phyloP scores from a whole-genome alignment of 1,284 basidiomycete genomes.

The Moesziomyces sp. region DNA sequence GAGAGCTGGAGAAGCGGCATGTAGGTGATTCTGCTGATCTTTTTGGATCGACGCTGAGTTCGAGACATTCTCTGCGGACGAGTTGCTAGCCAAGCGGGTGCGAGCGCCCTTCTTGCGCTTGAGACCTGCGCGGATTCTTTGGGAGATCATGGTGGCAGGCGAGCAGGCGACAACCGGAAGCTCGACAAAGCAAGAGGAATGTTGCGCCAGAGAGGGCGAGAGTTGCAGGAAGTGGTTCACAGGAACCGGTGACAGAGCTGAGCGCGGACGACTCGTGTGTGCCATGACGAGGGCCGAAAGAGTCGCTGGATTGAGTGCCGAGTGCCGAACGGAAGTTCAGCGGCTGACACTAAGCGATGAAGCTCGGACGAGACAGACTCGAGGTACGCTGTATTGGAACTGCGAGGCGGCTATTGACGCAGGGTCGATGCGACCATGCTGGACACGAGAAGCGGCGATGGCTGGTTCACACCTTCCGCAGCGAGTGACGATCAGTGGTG shows the following conservation, averaged over 20 bases:
- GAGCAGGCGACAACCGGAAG: slow-evolving; percentile 15
- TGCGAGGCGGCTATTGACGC: not conserved
- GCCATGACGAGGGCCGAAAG: slow-evolving; percentile 23
- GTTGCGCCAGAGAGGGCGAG: slow-evolving; percentile 19
- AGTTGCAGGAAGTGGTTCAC: slow-evolving; percentile 11
- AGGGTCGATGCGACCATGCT: not conserved
- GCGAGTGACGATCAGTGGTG: too few species aligned
- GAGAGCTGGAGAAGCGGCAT: not conserved
- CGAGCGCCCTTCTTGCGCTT: slow-evolving; percentile 44
- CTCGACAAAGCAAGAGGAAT: slow-evolving; percentile 23
- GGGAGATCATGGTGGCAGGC: slow-evolving; percentile 18
- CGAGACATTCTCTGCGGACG: slow-evolving; percentile 1
- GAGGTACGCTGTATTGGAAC: not conserved
- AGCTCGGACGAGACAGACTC: too few species aligned
- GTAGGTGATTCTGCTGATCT: not conserved
- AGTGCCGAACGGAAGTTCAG: too few species aligned
- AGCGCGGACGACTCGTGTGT: slow-evolving; percentile 21
- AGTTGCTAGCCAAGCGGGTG: slow-evolving; percentile 10
- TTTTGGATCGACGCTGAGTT: not conserved
- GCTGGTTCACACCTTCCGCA: too few species aligned
- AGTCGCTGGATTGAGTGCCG: too few species aligned
- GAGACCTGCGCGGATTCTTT: slow-evolving; percentile 31
- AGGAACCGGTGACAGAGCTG: slow-evolving; percentile 5
- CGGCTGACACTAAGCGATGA: too few species aligned
- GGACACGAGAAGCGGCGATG: too few species aligned